Evolutionary conservation across 2,329 filamentous ascomycete species (phyloP).

Genomic region (Pseudovirgaria hyperparasitica): DNA sequence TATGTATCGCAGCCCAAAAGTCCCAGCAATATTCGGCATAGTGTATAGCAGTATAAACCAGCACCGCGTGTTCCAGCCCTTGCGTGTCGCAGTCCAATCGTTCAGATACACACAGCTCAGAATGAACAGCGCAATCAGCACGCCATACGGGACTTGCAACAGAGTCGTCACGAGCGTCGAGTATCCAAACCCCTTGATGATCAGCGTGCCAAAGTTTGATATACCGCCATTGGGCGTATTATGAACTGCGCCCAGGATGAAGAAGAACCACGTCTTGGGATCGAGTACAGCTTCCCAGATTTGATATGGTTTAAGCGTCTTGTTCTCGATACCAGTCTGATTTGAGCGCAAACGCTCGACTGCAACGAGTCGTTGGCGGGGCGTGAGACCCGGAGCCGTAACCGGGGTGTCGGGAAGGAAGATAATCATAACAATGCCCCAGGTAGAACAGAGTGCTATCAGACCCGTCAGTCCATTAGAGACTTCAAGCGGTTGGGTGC

Average conservation of each 20-base stretch:
- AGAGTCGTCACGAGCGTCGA: slow-evolving; percentile 22
- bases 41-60: slow-evolving; percentile 5
- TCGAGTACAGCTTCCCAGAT: slow-evolving; percentile 32
- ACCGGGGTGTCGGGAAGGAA: slow-evolving; percentile 39
- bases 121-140: slow-evolving; percentile 12
- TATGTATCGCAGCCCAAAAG: slow-evolving; percentile 12
- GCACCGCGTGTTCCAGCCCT: slow-evolving; percentile 5
- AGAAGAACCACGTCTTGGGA: slow-evolving; percentile 29
- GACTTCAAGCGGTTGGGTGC: neutral
- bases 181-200: slow-evolving; percentile 30
- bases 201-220: slow-evolving; percentile 24
- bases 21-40: slow-evolving; percentile 9
- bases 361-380: slow-evolving; percentile 8
- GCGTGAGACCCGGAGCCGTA: slow-evolving; percentile 10
- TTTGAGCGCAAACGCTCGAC: slow-evolving; percentile 33
- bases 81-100: slow-evolving; percentile 4
- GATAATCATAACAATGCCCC: slow-evolving; percentile 46
- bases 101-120: slow-evolving; percentile 8
- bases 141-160: slow-evolving; percentile 15
- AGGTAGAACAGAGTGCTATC: slow-evolving; percentile 40
- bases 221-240: slow-evolving; percentile 31
- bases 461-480: slow-evolving; percentile 3
- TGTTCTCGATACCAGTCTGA: slow-evolving; percentile 39
- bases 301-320: slow-evolving; percentile 35
- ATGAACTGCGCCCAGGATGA: slow-evolving; percentile 20